Evolutionary conservation across 1,284 basidiomycete genomes (phyloP).

Genomic region (Ganoderma sinense): DNA sequence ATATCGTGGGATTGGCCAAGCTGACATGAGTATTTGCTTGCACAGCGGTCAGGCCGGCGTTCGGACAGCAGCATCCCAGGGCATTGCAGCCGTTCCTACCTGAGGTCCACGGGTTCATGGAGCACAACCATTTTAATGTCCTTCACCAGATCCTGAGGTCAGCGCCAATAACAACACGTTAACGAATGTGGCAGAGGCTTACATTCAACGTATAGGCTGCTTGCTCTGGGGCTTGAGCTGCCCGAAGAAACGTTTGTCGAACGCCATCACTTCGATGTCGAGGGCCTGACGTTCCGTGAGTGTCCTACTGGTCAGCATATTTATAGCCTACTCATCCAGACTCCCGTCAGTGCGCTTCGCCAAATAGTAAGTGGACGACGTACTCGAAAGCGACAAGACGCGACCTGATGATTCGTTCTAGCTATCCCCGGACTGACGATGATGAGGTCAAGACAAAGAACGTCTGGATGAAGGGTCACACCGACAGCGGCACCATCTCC

Average conservation of each 20-base stretch:
- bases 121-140: conserved; percentile 41
- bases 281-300: too few relatives aligned
- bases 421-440: conserved; percentile 37
- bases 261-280: too few relatives aligned
- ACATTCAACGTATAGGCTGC: too few relatives aligned
- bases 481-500: conserved; percentile 41
- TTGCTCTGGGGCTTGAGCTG: too few relatives aligned
- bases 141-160: conserved; percentile 26
- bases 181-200: too few relatives aligned
- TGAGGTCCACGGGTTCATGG: conserved; percentile 46
- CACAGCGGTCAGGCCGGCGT: conserved; percentile 11
- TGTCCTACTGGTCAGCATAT: too few relatives aligned
- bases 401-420: too few relatives aligned
- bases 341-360: too few relatives aligned
- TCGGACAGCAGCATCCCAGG: conserved; percentile 40
- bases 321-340: too few relatives aligned
- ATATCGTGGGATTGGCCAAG: background rate
- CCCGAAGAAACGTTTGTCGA: too few relatives aligned
- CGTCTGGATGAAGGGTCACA: conserved; percentile 69
- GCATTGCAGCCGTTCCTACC: conserved; percentile 48
- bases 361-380: background rate
- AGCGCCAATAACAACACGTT: too few relatives aligned
- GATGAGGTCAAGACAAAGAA: conserved; percentile 60
- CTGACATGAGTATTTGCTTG: background rate
- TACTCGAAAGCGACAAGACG: too few relatives aligned